Base-by-base conservation (phyloP, 345 rosid species). In the Physaria fendleri region DNA sequence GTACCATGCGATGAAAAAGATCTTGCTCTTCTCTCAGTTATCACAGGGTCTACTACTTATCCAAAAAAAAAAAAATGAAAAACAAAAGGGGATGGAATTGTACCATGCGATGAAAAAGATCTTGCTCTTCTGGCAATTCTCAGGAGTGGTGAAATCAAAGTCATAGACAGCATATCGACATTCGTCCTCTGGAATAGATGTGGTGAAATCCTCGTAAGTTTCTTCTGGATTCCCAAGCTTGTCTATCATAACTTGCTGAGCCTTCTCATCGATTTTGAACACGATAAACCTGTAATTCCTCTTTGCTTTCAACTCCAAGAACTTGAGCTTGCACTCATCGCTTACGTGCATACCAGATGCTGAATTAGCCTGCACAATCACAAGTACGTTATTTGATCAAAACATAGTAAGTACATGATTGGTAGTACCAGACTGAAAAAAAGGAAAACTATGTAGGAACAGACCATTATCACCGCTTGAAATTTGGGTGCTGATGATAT, bases 81-180 rank as follows among this genome's bases (percentile, higher is more conserved):
- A n/a, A n/a, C n/a, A n/a, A n/a, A 48, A 35, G 59, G 38, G 40
- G 2, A 20, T 49, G 50, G 35, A 30, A 43, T 15, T 34, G 55
- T 56, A 84, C 93, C 93, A 83, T 4, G 93, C 84, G 32, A 85
- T 76, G 79, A 85, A 85, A 74, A 81, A 74, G 46, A 85, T 85
- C 76, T 82, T 85, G 80, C 84, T 80, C 64, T 85, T 85, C 73
- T 80, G 92, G 74, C 74, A 71, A 10, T 83, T 82, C 77, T 85
- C 93, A 18, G 66, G 56, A 0, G 93, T 83, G 20, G 76, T 78
- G 76, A 79, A 85, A 57, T 85, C 87, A 6, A 61, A 72, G 62
- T 72, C 76, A 61, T 66, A 72, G 44, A 72, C 76, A 33, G 76
- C 76, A 51, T 83, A 83, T 1, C 93, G 79, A 50, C 93, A 85